A percentile compares a stretch with the other conserved stretches of the same genome.
phyloP scores from a whole-genome alignment of 768 basidiomycete species.

The Mycena latifolia region DNA sequence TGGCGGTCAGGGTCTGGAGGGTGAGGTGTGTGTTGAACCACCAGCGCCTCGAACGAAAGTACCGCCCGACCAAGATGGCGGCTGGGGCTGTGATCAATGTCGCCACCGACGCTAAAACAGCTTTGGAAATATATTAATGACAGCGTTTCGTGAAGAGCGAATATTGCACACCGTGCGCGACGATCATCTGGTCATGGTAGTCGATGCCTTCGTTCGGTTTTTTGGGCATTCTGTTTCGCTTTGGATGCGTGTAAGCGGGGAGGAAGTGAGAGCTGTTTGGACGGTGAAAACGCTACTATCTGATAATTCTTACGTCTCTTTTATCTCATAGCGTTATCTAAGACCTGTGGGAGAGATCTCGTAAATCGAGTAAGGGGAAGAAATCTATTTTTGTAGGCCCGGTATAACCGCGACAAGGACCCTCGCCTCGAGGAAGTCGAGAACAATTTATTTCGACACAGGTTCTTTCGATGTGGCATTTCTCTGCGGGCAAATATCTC shows the following conservation, averaged over 20 bases:
- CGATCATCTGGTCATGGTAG: constrained; percentile 35
- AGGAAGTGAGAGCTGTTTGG: neutral
- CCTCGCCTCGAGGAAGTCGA: no score
- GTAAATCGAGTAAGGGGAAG: no score
- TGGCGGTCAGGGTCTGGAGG: constrained; percentile 31
- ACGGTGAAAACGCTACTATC: constrained; percentile 5
- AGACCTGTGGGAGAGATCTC: constrained; percentile 11
- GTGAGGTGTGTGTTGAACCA: constrained; percentile 35
- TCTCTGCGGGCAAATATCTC: no score
- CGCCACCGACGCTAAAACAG: constrained; percentile 30
- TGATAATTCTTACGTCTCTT: constrained; percentile 1
- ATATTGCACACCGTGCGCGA: constrained; percentile 27
- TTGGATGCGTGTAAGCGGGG: neutral
- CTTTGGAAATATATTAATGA: constrained; percentile 8
- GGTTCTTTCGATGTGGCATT: no score
- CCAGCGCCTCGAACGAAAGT: constrained; percentile 32
- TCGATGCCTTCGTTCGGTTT: constrained; percentile 3
- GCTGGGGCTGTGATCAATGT: constrained; percentile 32
- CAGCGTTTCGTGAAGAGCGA: no score
- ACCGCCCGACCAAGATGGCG: constrained; percentile 36
- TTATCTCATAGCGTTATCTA: constrained; percentile 9
- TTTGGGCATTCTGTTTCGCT: constrained; percentile 4
- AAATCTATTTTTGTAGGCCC: no score
- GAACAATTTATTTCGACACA: no score
- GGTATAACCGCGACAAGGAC: no score